These are phyloP conservation scores for Lodderomyces orthopsilosis DNA, from an alignment of 1,139 yeast species.

Conservation along the genomic window DNA sequence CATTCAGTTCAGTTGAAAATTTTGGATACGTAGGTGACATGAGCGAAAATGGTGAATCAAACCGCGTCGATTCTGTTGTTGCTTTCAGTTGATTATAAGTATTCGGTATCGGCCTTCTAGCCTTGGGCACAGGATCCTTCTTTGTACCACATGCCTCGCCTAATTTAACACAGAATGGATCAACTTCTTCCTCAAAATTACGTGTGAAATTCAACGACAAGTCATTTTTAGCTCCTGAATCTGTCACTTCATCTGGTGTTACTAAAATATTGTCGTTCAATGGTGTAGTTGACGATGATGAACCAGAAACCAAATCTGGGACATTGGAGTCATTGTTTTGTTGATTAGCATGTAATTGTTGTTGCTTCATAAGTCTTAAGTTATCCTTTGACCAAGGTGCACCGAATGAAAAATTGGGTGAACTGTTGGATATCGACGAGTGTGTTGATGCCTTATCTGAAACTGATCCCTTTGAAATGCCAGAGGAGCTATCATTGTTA, in stretches of 20 bases:
- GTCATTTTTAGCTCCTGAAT: conserved; percentile 8
- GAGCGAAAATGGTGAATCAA: conserved; percentile 20
- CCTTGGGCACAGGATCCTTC: conserved; percentile 64
- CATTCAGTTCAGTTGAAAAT: background rate
- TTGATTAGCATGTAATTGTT: conserved; percentile 9
- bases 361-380: conserved; percentile 12
- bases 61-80: conserved; percentile 6
- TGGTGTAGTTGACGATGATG: conserved; percentile 39
- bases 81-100: conserved; percentile 2
- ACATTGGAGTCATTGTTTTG: conserved; percentile 11
- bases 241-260: conserved; percentile 25
- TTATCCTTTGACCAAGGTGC: conserved; percentile 38
- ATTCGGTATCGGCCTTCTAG: conserved; percentile 15
- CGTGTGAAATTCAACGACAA: conserved; percentile 16
- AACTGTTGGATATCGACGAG: conserved; percentile 21
- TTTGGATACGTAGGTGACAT: conserved; percentile 4
- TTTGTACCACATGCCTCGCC: conserved; percentile 84
- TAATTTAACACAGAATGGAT: conserved; percentile 72
- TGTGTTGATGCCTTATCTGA: conserved; percentile 18
- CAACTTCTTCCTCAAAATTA: conserved; percentile 42
- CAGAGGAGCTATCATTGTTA: conserved; percentile 6
- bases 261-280: conserved; percentile 38
- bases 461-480: conserved; percentile 13
- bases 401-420: conserved; percentile 20
- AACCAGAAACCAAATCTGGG: conserved; percentile 38